Percentiles rank a stretch among this genome's conserved stretches.
Evolutionary conservation across 2,329 filamentous ascomycete genomes (phyloP).

Genomic region (Xylaria sp.): DNA sequence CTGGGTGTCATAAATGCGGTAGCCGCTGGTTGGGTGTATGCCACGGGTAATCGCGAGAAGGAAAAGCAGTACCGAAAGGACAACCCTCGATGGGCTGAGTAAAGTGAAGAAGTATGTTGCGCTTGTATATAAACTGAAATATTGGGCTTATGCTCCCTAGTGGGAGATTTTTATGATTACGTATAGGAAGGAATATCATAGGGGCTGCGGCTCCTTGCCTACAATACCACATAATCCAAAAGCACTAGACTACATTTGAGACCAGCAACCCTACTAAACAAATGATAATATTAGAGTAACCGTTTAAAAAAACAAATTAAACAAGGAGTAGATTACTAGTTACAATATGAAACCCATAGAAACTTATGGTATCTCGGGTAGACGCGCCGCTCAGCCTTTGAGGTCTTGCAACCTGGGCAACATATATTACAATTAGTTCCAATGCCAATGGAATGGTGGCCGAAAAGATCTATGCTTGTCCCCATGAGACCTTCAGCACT

Average conservation of each 20-base stretch:
- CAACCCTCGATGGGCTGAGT: slow-evolving; percentile 58
- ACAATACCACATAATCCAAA: background rate
- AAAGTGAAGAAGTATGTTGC: slow-evolving; percentile 19
- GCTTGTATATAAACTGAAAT: background rate
- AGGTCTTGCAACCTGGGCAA: background rate
- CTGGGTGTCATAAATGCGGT: slow-evolving; percentile 55
- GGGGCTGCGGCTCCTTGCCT: background rate
- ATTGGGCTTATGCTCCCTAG: background rate
- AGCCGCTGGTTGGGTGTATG: slow-evolving; percentile 59
- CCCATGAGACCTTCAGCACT: slow-evolving; percentile 62
- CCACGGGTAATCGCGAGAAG: slow-evolving; percentile 54
- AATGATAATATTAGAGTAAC: background rate
- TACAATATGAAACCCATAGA: background rate
- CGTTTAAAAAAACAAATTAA: background rate
- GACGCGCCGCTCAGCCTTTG: no score
- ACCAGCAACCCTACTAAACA: background rate
- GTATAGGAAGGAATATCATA: background rate
- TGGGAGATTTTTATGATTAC: background rate
- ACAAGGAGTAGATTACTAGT: background rate
- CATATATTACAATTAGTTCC: background rate
- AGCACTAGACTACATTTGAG: background rate
- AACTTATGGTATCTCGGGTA: no score
- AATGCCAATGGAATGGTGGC: no score
- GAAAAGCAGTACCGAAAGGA: slow-evolving; percentile 56
- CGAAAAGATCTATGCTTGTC: slow-evolving; percentile 27